A percentile compares a stretch with the other conserved stretches of the same genome.
phyloP scores from a whole-genome alignment of 768 basidiomycete species.

The Russula brevipes region DNA sequence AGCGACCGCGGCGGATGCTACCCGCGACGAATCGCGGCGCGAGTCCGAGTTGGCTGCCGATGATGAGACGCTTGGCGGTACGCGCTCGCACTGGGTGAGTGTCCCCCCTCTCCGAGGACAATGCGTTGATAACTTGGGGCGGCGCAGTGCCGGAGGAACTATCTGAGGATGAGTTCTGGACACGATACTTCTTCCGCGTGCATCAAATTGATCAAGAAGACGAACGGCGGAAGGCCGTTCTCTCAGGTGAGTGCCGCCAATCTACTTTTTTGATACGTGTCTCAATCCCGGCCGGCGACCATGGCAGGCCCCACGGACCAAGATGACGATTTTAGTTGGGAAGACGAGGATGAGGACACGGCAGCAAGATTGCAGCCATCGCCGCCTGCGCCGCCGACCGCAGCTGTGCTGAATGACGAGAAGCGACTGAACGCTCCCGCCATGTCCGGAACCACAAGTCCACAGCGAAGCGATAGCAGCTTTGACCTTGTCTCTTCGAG shows the following conservation, averaged over 20 bases:
- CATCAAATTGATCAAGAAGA: slow-evolving; percentile 78
- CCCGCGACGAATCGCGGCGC: slow-evolving; percentile 52
- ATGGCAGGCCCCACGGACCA: slow-evolving; percentile 51
- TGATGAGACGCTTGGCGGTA: slow-evolving; percentile 46
- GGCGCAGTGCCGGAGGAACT: slow-evolving; percentile 62
- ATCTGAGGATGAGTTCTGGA: slow-evolving; percentile 70
- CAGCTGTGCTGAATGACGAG: background rate
- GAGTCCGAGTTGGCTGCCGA: slow-evolving; percentile 46
- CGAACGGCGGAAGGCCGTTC: slow-evolving; percentile 67
- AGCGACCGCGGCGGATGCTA: slow-evolving; percentile 47
- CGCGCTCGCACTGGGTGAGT: slow-evolving; percentile 57
- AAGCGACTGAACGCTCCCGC: slow-evolving; percentile 13
- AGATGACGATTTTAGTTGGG: slow-evolving; percentile 92
- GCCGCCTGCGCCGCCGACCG: background rate
- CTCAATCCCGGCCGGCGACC: background rate
- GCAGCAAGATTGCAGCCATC: slow-evolving; percentile 1
- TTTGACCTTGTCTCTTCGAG: slow-evolving; percentile 35
- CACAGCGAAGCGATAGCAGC: slow-evolving; percentile 34
- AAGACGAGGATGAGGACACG: slow-evolving; percentile 80
- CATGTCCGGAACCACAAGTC: slow-evolving; percentile 28
- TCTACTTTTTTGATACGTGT: background rate
- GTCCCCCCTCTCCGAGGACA: background rate
- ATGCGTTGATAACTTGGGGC: background rate
- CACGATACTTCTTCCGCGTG: slow-evolving; percentile 83
- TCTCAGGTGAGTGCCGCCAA: slow-evolving; percentile 50